Conservation (phyloP, 495 filamentous ascomycete species). For the Annulohypoxylon bovei region DNA sequence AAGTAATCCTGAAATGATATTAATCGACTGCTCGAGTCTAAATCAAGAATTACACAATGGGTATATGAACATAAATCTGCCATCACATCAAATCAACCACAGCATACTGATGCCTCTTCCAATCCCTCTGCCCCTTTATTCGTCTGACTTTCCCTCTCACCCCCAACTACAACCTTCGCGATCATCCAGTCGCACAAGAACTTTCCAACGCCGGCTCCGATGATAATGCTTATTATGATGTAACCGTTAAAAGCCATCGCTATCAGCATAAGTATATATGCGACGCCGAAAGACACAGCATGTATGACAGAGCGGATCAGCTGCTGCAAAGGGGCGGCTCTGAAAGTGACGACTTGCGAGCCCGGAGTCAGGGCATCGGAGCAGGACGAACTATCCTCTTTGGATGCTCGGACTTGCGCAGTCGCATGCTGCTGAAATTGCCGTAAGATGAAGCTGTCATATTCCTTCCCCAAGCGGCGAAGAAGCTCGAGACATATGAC, state of each 20-base stretch:
- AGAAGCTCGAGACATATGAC: constrained; percentile 63
- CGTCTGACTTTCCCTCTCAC: neutral
- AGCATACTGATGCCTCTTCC: constrained; percentile 46
- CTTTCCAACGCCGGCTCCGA: constrained; percentile 61
- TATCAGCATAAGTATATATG: constrained; percentile 67
- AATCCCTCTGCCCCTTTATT: constrained; percentile 15
- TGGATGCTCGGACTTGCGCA: constrained; percentile 38
- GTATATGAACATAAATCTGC: constrained; percentile 31
- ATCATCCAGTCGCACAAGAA: constrained; percentile 57
- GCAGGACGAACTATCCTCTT: constrained; percentile 24
- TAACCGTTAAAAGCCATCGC: constrained; percentile 68
- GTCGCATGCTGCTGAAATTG: constrained; percentile 50
- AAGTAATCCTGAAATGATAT: neutral
- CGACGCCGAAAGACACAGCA: constrained; percentile 61
- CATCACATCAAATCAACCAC: constrained; percentile 31
- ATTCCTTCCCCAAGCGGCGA: constrained; percentile 63
- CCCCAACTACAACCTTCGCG: constrained; percentile 36
- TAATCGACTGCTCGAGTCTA: neutral
- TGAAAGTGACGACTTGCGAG: constrained; percentile 50
- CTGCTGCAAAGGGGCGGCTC: constrained; percentile 60
- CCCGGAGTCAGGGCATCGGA: constrained; percentile 26
- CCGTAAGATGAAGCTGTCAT: constrained; percentile 59
- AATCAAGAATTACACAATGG: constrained; percentile 11
- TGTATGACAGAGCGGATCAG: constrained; percentile 59
- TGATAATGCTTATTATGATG: constrained; percentile 65